phyloP scores from a whole-genome alignment of 345 rosid genomes.

The Psidium guajava region DNA sequence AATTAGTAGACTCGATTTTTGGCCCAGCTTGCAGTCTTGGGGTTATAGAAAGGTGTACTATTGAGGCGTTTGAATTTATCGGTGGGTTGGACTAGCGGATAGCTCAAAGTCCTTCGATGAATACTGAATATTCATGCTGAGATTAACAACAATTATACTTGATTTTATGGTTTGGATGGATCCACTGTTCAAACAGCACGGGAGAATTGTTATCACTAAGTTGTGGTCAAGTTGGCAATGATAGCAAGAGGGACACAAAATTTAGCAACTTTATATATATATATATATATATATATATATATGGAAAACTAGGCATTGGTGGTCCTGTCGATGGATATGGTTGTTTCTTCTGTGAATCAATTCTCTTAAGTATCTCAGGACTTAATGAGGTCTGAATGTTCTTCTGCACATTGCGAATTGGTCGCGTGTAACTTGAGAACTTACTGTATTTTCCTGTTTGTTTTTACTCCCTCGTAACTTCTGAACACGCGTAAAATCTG shows the following conservation, averaged over 20 bases:
- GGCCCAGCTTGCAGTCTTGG: background rate
- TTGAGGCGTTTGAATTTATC: background rate
- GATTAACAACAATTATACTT: background rate
- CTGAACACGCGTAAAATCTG: background rate
- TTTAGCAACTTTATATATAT: no score
- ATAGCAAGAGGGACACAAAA: background rate
- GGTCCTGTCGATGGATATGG: background rate
- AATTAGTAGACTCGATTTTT: background rate
- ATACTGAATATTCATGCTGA: background rate
- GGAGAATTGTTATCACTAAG: background rate
- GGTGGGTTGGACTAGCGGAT: background rate
- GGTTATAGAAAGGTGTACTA: background rate
- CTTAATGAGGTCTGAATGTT: background rate
- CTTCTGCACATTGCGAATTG: background rate
- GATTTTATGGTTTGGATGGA: background rate
- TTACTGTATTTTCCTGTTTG: background rate
- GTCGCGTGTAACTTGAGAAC: background rate
- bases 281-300: no score
- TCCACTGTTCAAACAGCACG: background rate
- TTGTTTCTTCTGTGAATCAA: background rate
- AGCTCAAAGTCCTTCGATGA: background rate
- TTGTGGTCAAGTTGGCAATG: background rate
- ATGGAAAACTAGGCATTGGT: background rate
- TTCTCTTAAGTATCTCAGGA: background rate
- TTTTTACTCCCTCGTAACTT: background rate